phyloP scores from a whole-genome alignment of 2,329 filamentous ascomycete species.

The Fusarium musae region DNA sequence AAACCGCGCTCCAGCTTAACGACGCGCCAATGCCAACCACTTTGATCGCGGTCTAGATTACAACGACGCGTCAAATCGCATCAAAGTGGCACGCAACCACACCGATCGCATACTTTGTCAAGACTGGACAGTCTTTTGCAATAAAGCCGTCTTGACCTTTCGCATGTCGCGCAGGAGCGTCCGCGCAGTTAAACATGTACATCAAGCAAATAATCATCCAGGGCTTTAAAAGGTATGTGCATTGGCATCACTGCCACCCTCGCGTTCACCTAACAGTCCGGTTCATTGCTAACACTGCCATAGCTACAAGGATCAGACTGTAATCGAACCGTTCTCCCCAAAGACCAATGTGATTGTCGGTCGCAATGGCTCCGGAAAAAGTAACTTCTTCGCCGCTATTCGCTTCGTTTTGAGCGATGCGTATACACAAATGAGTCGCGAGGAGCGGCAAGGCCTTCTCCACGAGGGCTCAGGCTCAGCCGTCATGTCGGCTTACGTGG shows the following conservation, averaged over 20 bases:
- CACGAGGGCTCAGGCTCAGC: slow-evolving; percentile 98
- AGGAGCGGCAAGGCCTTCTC: slow-evolving; percentile 94
- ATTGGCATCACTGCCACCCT: background rate
- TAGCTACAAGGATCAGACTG: slow-evolving; percentile 99
- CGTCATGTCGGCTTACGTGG: slow-evolving; percentile 99
- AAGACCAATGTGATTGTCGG: slow-evolving; percentile 99
- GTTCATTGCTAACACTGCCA: slow-evolving; percentile 35
- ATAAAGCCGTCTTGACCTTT: slow-evolving; percentile 38
- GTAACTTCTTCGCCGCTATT: slow-evolving; percentile 99
- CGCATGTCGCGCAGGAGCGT: slow-evolving; percentile 54
- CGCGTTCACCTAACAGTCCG: background rate
- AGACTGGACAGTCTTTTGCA: slow-evolving; percentile 41
- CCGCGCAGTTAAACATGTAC: slow-evolving; percentile 74
- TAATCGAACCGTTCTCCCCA: slow-evolving; percentile 97
- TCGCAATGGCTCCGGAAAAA: slow-evolving; percentile 98
- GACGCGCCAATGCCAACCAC: slow-evolving; percentile 44
- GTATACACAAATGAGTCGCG: slow-evolving; percentile 94
- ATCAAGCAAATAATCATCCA: slow-evolving; percentile 99
- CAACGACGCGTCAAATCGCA: slow-evolving; percentile 46
- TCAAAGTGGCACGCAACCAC: slow-evolving; percentile 37
- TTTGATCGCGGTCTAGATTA: slow-evolving; percentile 42
- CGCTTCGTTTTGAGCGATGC: slow-evolving; percentile 98
- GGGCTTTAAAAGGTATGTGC: slow-evolving; percentile 92
- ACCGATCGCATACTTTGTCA: slow-evolving; percentile 33
- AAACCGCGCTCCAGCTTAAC: slow-evolving; percentile 32